Conservation (phyloP, 257 asterid species). For the Nicotiana attenuata region DNA sequence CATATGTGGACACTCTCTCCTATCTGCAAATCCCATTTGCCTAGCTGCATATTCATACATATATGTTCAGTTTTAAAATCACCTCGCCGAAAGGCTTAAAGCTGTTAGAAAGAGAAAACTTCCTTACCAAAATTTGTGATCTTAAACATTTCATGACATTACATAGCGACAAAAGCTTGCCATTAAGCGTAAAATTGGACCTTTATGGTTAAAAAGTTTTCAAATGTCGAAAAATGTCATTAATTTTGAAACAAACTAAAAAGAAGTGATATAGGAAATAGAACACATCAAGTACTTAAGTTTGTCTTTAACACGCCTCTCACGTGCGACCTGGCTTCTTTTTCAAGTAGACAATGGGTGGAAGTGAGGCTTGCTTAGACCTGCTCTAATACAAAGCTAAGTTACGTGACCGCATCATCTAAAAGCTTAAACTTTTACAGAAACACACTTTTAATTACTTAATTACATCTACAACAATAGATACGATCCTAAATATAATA, state of each 20-base stretch:
- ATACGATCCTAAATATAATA: not conserved
- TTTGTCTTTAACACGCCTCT: not conserved
- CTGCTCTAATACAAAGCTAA: too few relatives aligned
- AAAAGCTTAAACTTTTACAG: not conserved
- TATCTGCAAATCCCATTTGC: conserved; percentile 79
- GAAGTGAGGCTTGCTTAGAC: not conserved
- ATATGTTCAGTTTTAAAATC: not conserved
- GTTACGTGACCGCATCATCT: not conserved
- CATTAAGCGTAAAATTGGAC: not conserved
- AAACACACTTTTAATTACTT: not conserved
- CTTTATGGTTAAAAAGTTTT: not conserved
- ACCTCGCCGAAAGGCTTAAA: not conserved
- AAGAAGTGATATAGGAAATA: not conserved
- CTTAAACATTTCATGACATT: not conserved
- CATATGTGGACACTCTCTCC: conserved; percentile 63
- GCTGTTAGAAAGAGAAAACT: too few relatives aligned
- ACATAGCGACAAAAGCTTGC: not conserved
- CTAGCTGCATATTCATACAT: conserved; percentile 53
- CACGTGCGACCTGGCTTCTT: not conserved
- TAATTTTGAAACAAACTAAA: not conserved
- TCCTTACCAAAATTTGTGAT: too few relatives aligned
- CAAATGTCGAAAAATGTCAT: not conserved
- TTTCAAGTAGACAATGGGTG: not conserved
- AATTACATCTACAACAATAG: not conserved
- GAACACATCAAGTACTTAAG: not conserved